A percentile compares a stretch with the other conserved stretches of the same genome.
phyloP scores from a whole-genome alignment of 805 yeast genomes.

The Metschnikowia lunata region DNA sequence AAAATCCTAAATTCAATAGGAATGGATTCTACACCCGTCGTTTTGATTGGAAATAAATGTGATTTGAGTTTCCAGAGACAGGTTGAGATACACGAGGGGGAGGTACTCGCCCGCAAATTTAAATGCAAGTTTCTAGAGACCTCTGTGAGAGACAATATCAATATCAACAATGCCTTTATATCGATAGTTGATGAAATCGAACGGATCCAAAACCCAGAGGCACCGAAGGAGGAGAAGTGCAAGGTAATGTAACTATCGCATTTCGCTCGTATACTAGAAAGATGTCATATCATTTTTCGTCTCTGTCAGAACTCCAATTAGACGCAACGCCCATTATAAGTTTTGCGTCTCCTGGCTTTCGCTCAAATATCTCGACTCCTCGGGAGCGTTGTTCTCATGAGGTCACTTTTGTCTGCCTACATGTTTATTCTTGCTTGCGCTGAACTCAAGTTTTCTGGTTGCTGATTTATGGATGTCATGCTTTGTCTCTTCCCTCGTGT shows the following conservation, averaged over 20 bases:
- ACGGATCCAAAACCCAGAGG: slow-evolving; percentile 50
- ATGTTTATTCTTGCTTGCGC: too few relatives aligned
- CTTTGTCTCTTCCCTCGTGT: too few relatives aligned
- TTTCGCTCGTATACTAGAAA: too few relatives aligned
- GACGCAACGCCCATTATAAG: too few relatives aligned
- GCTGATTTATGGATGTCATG: too few relatives aligned
- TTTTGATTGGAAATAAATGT: slow-evolving; percentile 27
- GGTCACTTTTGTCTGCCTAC: too few relatives aligned
- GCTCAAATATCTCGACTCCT: too few relatives aligned
- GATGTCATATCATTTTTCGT: too few relatives aligned
- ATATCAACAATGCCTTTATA: slow-evolving; percentile 53
- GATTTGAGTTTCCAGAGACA: slow-evolving; percentile 19
- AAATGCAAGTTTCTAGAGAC: slow-evolving; percentile 47
- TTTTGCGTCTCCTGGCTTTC: too few relatives aligned
- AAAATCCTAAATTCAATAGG: slow-evolving; percentile 71
- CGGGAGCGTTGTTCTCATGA: too few relatives aligned
- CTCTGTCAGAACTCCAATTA: too few relatives aligned
- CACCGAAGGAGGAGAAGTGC: slow-evolving; percentile 48
- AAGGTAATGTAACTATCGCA: slow-evolving; percentile 33
- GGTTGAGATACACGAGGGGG: slow-evolving; percentile 26
- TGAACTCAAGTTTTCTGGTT: too few relatives aligned
- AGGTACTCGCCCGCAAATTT: slow-evolving; percentile 39
- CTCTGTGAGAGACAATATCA: slow-evolving; percentile 44
- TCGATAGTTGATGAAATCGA: slow-evolving; percentile 57
- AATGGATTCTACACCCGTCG: slow-evolving; percentile 44